These are phyloP conservation scores for Aspergillus nanangensis DNA, from an alignment of 495 filamentous ascomycete species.

Conservation along the genomic window DNA sequence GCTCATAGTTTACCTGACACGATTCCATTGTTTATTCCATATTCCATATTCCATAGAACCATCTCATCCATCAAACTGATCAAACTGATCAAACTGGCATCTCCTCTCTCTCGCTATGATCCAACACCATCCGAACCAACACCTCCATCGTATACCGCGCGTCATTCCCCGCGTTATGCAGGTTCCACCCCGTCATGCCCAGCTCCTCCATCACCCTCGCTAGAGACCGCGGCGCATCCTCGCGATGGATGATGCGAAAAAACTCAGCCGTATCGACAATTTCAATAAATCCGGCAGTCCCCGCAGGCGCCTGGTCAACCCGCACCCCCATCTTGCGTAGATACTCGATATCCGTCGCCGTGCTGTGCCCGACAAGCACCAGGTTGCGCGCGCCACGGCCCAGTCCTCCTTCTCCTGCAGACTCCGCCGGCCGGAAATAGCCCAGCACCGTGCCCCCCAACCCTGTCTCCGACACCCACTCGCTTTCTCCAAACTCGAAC, in stretches of 20 bases:
- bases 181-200: conserved; percentile 53
- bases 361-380: conserved; percentile 75
- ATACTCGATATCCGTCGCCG: conserved; percentile 60
- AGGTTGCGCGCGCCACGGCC: conserved; percentile 53
- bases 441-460: conserved; percentile 35
- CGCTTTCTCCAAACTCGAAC: conserved; percentile 70
- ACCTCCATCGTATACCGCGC: conserved; percentile 78
- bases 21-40: too few species aligned
- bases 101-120: not conserved
- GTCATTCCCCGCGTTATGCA: conserved; percentile 96
- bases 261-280: conserved; percentile 66
- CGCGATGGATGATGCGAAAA: conserved; percentile 53
- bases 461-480: conserved; percentile 37
- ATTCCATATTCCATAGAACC: not conserved
- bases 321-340: conserved; percentile 55
- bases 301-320: conserved; percentile 7
- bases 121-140: conserved; percentile 62
- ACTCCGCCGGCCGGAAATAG: conserved; percentile 48
- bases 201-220: conserved; percentile 57
- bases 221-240: conserved; percentile 50
- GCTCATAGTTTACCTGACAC: not conserved
- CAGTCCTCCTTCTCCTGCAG: too few species aligned
- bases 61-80: not conserved
- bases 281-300: conserved; percentile 32
- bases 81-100: not conserved